Evolutionary conservation across 257 asterid genomes (phyloP).

Genomic region (Fraxinus cuspidata): DNA sequence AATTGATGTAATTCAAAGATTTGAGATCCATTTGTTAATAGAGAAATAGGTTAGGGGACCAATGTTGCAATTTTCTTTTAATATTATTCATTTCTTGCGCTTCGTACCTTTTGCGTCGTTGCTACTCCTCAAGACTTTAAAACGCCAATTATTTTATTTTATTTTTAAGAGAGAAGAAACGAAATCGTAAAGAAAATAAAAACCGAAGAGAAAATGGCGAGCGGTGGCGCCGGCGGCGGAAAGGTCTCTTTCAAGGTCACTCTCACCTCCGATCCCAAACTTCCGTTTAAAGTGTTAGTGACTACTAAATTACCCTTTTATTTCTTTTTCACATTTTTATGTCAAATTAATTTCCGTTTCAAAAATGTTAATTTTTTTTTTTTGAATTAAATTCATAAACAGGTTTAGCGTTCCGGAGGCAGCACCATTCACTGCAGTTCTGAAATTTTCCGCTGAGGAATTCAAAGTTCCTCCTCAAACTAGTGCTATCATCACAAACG

Average conservation of each 20-base stretch:
- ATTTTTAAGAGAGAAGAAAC: neutral
- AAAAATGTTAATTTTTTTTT: neutral
- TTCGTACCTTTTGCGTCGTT: neutral
- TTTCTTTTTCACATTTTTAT: neutral
- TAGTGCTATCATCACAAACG: constrained; percentile 50
- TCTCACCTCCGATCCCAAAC: constrained; percentile 95
- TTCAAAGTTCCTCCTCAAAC: no score
- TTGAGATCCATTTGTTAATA: no score
- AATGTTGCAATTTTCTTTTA: neutral
- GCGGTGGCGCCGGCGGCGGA: constrained; percentile 52
- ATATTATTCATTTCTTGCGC: neutral
- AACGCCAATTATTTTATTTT: neutral
- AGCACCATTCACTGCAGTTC: no score
- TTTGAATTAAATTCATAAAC: neutral
- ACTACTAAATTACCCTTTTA: neutral
- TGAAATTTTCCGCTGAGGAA: no score
- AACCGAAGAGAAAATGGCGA: constrained; percentile 16
- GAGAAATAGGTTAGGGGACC: neutral
- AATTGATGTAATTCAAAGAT: no score
- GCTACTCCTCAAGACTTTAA: no score
- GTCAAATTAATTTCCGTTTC: constrained; percentile 3
- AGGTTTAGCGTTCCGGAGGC: constrained; percentile 67
- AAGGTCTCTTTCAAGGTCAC: constrained; percentile 95
- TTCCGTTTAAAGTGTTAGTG: constrained; percentile 94
- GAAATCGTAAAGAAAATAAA: neutral